phyloP scores from a whole-genome alignment of 1,139 yeast genomes.

The Hyphopichia fennica region DNA sequence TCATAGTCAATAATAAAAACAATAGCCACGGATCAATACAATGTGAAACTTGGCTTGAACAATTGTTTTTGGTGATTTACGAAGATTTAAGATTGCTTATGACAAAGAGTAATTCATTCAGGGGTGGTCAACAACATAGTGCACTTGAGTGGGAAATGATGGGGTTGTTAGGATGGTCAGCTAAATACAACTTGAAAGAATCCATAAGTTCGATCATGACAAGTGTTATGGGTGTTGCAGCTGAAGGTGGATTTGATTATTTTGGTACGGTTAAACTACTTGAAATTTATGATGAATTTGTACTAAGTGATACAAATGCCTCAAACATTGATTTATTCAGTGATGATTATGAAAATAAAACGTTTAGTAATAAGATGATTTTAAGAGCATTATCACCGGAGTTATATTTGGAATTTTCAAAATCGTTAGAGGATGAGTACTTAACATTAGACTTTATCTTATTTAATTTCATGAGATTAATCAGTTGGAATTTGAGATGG shows the following conservation, averaged over 20 bases:
- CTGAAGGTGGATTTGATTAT: constrained; percentile 39
- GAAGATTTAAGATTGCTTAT: constrained; percentile 39
- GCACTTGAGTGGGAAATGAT: constrained; percentile 46
- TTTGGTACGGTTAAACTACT: constrained; percentile 39
- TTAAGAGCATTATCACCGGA: constrained; percentile 23
- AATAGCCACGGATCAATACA: constrained; percentile 7
- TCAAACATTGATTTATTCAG: constrained; percentile 31
- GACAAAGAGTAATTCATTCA: constrained; percentile 19
- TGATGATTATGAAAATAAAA: constrained; percentile 29
- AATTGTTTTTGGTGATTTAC: constrained; percentile 35
- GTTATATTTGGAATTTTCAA: constrained; percentile 23
- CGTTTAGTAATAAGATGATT: constrained; percentile 36
- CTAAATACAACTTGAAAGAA: constrained; percentile 38
- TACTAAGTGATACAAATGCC: constrained; percentile 33
- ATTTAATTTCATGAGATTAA: constrained; percentile 31
- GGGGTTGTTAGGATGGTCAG: constrained; percentile 44
- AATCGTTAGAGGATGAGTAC: constrained; percentile 26
- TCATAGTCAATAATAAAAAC: constrained; percentile 6
- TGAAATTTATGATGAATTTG: constrained; percentile 42
- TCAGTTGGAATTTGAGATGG: constrained; percentile 46
- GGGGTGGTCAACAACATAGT: constrained; percentile 34
- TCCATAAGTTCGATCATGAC: constrained; percentile 42
- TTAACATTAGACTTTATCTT: constrained; percentile 37
- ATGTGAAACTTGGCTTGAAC: constrained; percentile 44
- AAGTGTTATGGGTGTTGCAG: constrained; percentile 34